phyloP scores from a whole-genome alignment of 208 protist species.

The Trypanosoma theileri region DNA sequence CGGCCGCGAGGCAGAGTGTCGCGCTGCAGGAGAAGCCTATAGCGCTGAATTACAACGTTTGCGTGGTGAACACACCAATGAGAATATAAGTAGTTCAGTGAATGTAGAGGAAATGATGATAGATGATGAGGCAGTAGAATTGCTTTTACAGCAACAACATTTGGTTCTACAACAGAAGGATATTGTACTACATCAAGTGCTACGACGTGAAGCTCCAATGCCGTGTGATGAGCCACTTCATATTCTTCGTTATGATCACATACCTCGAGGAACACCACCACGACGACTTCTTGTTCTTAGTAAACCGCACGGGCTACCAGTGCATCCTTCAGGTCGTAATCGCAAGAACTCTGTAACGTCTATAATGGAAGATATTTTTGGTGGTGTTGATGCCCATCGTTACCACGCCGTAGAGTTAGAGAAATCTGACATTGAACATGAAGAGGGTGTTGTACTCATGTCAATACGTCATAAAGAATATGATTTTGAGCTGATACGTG shows the following conservation, averaged over 20 bases:
- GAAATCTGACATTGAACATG: background rate
- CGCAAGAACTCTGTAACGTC: constrained; percentile 91
- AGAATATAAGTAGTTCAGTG: too few species aligned
- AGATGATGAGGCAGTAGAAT: background rate
- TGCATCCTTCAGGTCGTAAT: constrained; percentile 91
- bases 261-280: background rate
- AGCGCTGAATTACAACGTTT: constrained; percentile 32
- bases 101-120: background rate
- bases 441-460: constrained; percentile 30
- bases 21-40: constrained; percentile 42
- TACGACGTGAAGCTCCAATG: constrained; percentile 94
- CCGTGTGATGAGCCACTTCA: constrained; percentile 51
- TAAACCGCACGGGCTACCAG: constrained; percentile 76
- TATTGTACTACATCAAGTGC: constrained; percentile 80
- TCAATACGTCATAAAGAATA: constrained; percentile 44
- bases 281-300: constrained; percentile 52
- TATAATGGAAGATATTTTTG: constrained; percentile 86
- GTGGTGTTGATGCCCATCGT: constrained; percentile 50
- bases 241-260: constrained; percentile 51
- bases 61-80: background rate
- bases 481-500: constrained; percentile 71
- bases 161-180: constrained; percentile 79
- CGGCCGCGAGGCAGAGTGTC: constrained; percentile 75
- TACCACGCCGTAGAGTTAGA: constrained; percentile 29
- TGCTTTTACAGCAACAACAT: background rate